Conservation (phyloP, 148 eudicot genomes). For the Chenopodium quinoa region DNA sequence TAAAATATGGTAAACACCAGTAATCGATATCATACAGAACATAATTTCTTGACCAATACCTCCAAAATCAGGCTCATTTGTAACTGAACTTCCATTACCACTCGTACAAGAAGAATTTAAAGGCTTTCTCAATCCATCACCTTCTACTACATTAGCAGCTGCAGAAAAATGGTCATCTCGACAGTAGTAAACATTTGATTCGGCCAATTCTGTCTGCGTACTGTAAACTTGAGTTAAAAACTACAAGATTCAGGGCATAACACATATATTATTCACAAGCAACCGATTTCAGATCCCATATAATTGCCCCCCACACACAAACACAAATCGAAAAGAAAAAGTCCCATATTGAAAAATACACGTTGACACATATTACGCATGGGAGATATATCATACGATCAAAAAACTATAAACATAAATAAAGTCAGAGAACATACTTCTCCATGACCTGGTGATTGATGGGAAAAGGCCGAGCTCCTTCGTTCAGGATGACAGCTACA, state of each 20-base stretch:
- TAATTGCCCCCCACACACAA: too few relatives aligned
- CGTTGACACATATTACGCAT: neutral
- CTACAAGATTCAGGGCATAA: neutral
- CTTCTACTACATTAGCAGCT: conserved; percentile 22
- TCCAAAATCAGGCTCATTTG: conserved; percentile 21
- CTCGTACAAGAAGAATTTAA: conserved; percentile 11
- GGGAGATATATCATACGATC: neutral
- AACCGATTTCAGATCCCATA: too few relatives aligned
- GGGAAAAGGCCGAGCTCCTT: conserved; percentile 37
- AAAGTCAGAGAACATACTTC: conserved; percentile 44
- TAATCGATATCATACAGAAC: neutral
- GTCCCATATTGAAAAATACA: neutral
- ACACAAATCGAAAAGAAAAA: too few relatives aligned
- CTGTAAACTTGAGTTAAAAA: neutral
- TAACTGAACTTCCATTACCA: neutral
- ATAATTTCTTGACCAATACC: conserved; percentile 10
- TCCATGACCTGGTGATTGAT: conserved; percentile 43
- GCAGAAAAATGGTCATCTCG: conserved; percentile 42
- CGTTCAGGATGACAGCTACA: conserved; percentile 40
- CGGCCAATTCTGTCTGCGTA: conserved; percentile 48
- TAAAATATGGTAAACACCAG: neutral
- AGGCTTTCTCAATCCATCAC: conserved; percentile 18
- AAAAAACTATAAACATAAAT: too few relatives aligned
- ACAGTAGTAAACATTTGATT: conserved; percentile 39
- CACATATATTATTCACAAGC: too few relatives aligned